These are phyloP conservation scores for Fraxinus sp. DNA, from an alignment of 305 asterid species.

Conservation along the genomic window DNA sequence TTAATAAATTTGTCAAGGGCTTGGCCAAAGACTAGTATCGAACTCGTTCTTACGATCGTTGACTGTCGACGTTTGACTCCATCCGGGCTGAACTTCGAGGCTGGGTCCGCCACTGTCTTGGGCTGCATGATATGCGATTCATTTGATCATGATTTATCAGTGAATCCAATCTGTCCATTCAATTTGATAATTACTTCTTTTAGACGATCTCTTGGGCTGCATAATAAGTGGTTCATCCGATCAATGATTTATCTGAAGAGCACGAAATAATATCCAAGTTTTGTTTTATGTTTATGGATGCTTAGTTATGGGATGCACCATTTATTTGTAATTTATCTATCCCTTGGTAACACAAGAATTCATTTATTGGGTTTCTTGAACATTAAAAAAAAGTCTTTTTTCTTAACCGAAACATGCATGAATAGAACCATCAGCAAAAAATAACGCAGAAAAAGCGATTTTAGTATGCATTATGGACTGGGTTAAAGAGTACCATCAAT, in stretches of 20 bases:
- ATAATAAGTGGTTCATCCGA: background rate
- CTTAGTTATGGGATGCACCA: slow-evolving; percentile 6
- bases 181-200: background rate
- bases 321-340: too few species aligned
- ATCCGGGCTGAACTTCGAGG: too few species aligned
- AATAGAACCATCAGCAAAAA: background rate
- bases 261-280: background rate
- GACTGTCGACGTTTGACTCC: too few species aligned
- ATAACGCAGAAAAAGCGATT: too few species aligned
- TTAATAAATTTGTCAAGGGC: too few species aligned
- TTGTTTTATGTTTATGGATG: background rate
- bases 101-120: too few species aligned
- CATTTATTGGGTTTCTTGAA: background rate
- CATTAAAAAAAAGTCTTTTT: too few species aligned
- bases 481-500: background rate
- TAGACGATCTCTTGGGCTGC: background rate
- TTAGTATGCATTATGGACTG: background rate
- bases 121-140: background rate
- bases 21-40: too few species aligned
- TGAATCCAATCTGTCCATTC: background rate
- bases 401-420: background rate
- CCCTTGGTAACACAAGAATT: background rate
- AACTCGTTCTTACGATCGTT: too few species aligned
- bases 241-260: background rate
- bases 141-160: background rate